These are phyloP conservation scores for Penicillium subrubescens DNA, from an alignment of 495 filamentous ascomycete species.

Conservation along the genomic window DNA sequence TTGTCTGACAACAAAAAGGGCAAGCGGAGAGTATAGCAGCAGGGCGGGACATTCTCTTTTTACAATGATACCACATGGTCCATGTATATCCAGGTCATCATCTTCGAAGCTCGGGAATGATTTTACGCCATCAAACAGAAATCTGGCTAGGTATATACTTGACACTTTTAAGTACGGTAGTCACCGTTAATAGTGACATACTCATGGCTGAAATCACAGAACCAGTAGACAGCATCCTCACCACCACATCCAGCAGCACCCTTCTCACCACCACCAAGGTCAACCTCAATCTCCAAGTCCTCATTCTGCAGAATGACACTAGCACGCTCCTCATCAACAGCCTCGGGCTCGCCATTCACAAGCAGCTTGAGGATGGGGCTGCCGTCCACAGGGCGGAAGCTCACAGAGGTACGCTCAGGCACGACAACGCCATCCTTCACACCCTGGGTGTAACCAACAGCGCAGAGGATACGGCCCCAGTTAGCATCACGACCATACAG, in stretches of 20 bases:
- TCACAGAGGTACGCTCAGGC: slow-evolving; percentile 85
- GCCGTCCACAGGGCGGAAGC: slow-evolving; percentile 86
- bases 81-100: not conserved
- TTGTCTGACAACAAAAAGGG: not conserved
- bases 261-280: slow-evolving; percentile 56
- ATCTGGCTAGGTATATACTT: not conserved
- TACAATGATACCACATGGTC: too few relatives aligned
- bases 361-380: slow-evolving; percentile 79
- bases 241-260: slow-evolving; percentile 50
- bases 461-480: slow-evolving; percentile 97
- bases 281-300: slow-evolving; percentile 78
- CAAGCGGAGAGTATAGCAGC: not conserved
- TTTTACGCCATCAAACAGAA: not conserved
- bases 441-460: slow-evolving; percentile 82
- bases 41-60: not conserved
- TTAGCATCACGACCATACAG: slow-evolving; percentile 97
- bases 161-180: slow-evolving; percentile 67
- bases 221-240: slow-evolving; percentile 86
- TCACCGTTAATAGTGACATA: slow-evolving; percentile 95
- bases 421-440: slow-evolving; percentile 65
- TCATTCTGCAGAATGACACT: slow-evolving; percentile 84
- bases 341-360: slow-evolving; percentile 88
- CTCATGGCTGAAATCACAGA: slow-evolving; percentile 97
- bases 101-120: not conserved
- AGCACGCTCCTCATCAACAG: slow-evolving; percentile 86